Base-by-base conservation (phyloP, 345 rosid genomes). In the Euphorbia lathyris region DNA sequence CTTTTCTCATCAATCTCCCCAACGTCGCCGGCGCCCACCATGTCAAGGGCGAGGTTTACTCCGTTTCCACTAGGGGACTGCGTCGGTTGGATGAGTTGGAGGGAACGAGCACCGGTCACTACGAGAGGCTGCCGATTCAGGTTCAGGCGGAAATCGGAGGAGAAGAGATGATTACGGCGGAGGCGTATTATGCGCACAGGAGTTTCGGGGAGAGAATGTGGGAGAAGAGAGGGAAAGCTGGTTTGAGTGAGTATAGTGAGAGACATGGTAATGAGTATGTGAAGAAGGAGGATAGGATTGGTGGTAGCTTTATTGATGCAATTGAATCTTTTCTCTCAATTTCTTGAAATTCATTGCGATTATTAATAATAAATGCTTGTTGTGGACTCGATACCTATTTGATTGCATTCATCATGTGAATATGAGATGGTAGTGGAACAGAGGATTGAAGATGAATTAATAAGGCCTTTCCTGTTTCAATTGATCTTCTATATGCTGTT, bases 41-140 rank as follows among this genome's bases (percentile, higher is more conserved):
- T 58, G 83, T 92, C 67, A 77, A 65, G 47, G 97, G 96, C 62
- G 92, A 92, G 81, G 73, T 92, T 52, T 92, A 86, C 82, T 66
- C 86, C 13, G 88, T 89, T 66, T 83, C 93, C 12, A 57, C 72
- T 10, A 75, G 52, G 29, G 92, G 89, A 9, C 83, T 88, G 26
- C 81, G 10, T 7, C 74, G 82, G 9, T 74, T 86, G 48, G 93
- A 92, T 74, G 86, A 87, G 32, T 69, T 92, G 73, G 93, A 92
- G 58, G 96, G 92, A 7, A 74, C 73, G 68, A 16, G 77, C 8
- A 43, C 60, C 5, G 87, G 89, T n/a, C 93, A 92, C 71, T 92
- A 88, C 83, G 92, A 92, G 84, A 79, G 96, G 59, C 80, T 81
- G 29, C 81, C 83, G 0, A 65, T 92, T 50, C 75, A 78, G 34